Evolutionary conservation across 139 green algal species (phyloP), one percentile per base, ranked within the genome.

Genomic region (Micractinium conductrix): DNA sequence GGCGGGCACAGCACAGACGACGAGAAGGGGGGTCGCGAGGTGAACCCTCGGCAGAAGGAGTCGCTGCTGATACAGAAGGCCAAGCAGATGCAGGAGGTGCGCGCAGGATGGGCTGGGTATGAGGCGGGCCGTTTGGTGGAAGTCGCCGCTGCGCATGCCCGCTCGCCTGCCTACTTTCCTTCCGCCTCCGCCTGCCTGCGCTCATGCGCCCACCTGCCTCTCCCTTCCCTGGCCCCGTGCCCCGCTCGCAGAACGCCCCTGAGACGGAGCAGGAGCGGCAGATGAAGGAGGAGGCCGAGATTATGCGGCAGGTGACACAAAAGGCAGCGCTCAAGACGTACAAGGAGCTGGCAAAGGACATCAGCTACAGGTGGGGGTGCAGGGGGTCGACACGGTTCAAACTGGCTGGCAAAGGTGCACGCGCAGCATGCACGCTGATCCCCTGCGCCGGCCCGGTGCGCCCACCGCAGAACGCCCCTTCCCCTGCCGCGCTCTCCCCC

Each of bases 311-410:
- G 72, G 91, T 99, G 65, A 93, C 92, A n/a, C 92, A 97, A 81
- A 96, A 94, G 84, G 91, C 94, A 80, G 95, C 97, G 65, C 93
- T 99, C 30, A 97, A 97, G 88, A 94, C 91, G 26, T 97, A 96
- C 45, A 93, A 96, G 89, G 97, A 99, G 91, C 91, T 99, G 79
- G 97, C 97, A 2, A 93, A 94, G 90, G 93, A 89, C 70, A 87
- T 95, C 14, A 82, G 83, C 68, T 99, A 98, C 89, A 93, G 90
- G 44, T 87, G 92, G 5, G 26, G 24, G 2, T 3, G 63, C 55
- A 30, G 55, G 55, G 55, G 55, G 55, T 26, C 16, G 17, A 58
- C n/a, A 16, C 48, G 16, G 48, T 58, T 24, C 48, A 58, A 16
- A 16, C 5, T 14, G 55, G 55, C 17, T 8, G 55, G 55, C 5